Conservation (phyloP, 1,284 basidiomycete genomes). For the Ceratobasidium theobromae region DNA sequence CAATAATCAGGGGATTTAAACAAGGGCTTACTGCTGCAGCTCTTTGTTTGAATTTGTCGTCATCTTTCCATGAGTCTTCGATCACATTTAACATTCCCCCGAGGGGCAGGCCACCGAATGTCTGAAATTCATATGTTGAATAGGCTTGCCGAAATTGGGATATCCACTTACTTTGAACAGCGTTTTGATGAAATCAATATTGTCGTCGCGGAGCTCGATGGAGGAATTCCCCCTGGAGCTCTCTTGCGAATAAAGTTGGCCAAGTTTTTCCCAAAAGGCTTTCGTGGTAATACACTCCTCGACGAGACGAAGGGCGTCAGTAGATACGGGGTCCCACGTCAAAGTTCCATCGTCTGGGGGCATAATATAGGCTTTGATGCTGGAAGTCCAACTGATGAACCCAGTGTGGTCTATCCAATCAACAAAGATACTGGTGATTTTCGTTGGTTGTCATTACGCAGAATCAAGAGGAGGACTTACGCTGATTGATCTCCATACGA, state of each 20-base stretch:
- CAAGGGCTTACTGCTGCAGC: constrained; percentile 83
- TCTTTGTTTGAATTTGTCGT: constrained; percentile 89
- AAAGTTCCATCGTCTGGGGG: constrained; percentile 53
- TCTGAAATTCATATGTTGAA: constrained; percentile 55
- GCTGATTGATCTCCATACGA: constrained; percentile 9
- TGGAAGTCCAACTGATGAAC: constrained; percentile 80
- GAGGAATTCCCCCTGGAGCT: constrained; percentile 46
- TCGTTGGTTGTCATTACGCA: constrained; percentile 38
- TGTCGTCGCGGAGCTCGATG: constrained; percentile 64
- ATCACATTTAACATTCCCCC: constrained; percentile 56
- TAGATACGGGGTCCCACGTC: constrained; percentile 66
- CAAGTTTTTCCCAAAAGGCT: constrained; percentile 44
- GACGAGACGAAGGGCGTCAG: constrained; percentile 10
- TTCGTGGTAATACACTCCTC: background rate
- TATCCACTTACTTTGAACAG: constrained; percentile 56
- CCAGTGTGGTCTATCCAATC: constrained; percentile 79
- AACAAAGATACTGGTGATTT: constrained; percentile 54
- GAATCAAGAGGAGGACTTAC: background rate
- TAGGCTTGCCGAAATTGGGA: too few species aligned
- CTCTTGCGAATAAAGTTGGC: constrained; percentile 71
- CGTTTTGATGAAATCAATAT: constrained; percentile 66
- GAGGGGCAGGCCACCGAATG: constrained; percentile 60
- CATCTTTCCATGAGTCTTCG: constrained; percentile 63
- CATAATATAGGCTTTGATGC: constrained; percentile 67
- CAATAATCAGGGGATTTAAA: constrained; percentile 50